Base-by-base conservation (phyloP, 257 asterid species). In the Phtheirospermum japonicum region DNA sequence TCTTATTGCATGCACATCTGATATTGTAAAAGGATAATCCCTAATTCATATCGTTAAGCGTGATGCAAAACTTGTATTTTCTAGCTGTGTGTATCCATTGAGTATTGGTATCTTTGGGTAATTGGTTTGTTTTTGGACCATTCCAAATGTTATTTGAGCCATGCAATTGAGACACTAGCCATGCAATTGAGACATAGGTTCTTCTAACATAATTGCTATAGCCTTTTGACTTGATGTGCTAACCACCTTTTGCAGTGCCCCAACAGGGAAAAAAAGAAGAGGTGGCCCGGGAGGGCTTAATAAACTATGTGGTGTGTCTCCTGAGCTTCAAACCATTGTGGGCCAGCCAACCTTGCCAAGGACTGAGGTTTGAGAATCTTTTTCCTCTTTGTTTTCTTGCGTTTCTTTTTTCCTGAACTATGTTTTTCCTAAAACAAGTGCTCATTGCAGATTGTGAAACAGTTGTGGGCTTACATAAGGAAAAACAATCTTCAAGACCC, bases 251-350 rank as follows among this genome's bases (percentile, higher is more conserved):
- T 65, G 70, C 83, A 88, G 96, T 76, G 83, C 90, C 65, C 80
- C 87, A 54, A 34, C 77, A 17, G 88, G 61, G 61, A 86, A 61
- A 72, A 88, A 83, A 79, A 83, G 94, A 73, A 84, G 90, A 71
- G 96, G 96, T 64, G 98, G 98, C 37, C 93, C 98, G 4, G 96
- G 96, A 49, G 98, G 98, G 65, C 76, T 91, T 67, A 91, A 86
- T 85, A 91, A 91, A 79, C 79, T 84, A 28, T 91, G 98, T 30
- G 92, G 96, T 68, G 98, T 91, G 72, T 78, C 96, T 65, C 98
- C 96, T 9, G 86, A 78, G 76, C 95, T 91, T 65, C 95, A 91
- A 82, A 69, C 84, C 23, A 83, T 91, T 73, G 96, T 91, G 58
- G 98, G 98, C 32, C 96, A 88, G 64, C 85, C 96, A 34, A 76